Conservation (phyloP, 176 grass and related monocot species). For the Panicum miliaceum region DNA sequence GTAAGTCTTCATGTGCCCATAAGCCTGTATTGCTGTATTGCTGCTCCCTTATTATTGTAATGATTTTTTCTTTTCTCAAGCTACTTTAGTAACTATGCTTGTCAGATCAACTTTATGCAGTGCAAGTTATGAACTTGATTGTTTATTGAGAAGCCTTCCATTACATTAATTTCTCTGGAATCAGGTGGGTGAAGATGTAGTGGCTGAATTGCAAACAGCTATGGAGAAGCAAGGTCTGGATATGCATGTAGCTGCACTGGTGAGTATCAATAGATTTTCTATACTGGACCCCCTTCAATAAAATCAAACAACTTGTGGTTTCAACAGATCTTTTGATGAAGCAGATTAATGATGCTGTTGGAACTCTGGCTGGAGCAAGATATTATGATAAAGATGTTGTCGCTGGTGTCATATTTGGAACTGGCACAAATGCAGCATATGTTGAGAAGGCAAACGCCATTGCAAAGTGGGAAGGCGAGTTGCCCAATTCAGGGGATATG, state of each 20-base stretch:
- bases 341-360: slow-evolving; percentile 91
- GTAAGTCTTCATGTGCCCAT: slow-evolving; percentile 48
- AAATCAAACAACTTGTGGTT: not conserved
- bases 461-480: slow-evolving; percentile 70
- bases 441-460: slow-evolving; percentile 73
- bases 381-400: slow-evolving; percentile 76
- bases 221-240: slow-evolving; percentile 79
- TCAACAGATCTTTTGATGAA: slow-evolving; percentile 35
- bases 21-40: not conserved
- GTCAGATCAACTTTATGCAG: not conserved
- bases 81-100: not conserved
- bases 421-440: slow-evolving; percentile 94
- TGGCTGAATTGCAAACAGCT: slow-evolving; percentile 63
- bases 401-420: slow-evolving; percentile 86
- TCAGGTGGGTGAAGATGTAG: slow-evolving; percentile 84
- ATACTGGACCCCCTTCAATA: not conserved
- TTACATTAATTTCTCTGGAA: slow-evolving; percentile 34
- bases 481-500: slow-evolving; percentile 76
- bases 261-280: slow-evolving; percentile 31
- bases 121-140: not conserved
- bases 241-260: slow-evolving; percentile 83
- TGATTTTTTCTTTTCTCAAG: not conserved
- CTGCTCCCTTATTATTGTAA: not conserved
- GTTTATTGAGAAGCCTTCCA: not conserved
- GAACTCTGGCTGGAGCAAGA: slow-evolving; percentile 81